Percentiles rank a stretch among this genome's conserved stretches.
Evolutionary conservation across 371 early-diverging fungal genomes (phyloP).

Genomic region (Mortierella sp.): DNA sequence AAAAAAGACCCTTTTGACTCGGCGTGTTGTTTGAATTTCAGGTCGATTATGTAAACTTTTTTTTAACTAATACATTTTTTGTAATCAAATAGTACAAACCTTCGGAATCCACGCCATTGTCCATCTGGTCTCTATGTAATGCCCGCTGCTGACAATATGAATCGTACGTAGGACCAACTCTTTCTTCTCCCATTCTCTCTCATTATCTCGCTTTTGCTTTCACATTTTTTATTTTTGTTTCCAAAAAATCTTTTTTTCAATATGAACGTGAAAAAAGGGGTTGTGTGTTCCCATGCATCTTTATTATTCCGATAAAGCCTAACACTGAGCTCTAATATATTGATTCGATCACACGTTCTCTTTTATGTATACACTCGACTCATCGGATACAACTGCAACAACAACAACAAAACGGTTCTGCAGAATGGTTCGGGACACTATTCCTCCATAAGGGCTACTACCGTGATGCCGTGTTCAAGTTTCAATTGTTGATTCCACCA

Average conservation of each 20-base stretch:
- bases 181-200: background rate
- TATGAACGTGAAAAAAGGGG: background rate
- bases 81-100: slow-evolving; percentile 70
- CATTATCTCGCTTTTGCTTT: background rate
- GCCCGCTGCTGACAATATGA: slow-evolving; percentile 82
- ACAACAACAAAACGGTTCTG: background rate
- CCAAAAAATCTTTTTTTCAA: too few species aligned
- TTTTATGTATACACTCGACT: background rate
- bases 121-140: slow-evolving; percentile 90
- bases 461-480: slow-evolving; percentile 94
- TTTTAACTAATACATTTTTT: slow-evolving; percentile 9
- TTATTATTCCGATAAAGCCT: background rate
- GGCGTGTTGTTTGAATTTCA: too few species aligned
- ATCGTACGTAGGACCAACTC: slow-evolving; percentile 62
- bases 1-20: background rate
- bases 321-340: background rate
- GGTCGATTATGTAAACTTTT: background rate
- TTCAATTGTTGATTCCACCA: slow-evolving; percentile 88
- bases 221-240: background rate
- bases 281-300: background rate
- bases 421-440: slow-evolving; percentile 88
- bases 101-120: slow-evolving; percentile 82
- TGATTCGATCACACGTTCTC: background rate
- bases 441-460: slow-evolving; percentile 93
- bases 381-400: background rate